phyloP scores from a whole-genome alignment of 2,329 filamentous ascomycete genomes.

The Ilyonectria mors-panacis region DNA sequence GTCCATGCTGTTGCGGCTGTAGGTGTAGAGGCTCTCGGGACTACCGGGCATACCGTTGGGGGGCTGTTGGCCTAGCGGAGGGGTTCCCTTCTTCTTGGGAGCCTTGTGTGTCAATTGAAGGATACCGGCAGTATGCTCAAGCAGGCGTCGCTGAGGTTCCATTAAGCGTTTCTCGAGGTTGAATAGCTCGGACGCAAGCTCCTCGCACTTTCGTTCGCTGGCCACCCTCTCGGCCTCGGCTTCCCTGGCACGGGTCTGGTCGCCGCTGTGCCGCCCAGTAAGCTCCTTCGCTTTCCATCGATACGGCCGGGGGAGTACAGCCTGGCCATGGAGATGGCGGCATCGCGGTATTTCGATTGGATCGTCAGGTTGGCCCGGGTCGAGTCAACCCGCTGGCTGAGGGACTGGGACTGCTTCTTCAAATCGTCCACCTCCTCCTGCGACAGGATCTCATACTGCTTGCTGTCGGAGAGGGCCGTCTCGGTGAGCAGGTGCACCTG shows the following conservation, averaged over 20 bases:
- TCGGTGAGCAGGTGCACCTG: conserved; percentile 94
- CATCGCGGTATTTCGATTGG: conserved; percentile 95
- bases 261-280: conserved; percentile 66
- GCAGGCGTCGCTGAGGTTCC: conserved; percentile 80
- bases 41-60: conserved; percentile 78
- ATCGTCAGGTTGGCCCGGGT: conserved; percentile 87
- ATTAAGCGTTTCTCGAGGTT: conserved; percentile 83
- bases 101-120: conserved; percentile 90
- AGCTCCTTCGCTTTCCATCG: conserved; percentile 64
- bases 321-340: conserved; percentile 86
- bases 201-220: conserved; percentile 87
- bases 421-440: conserved; percentile 92
- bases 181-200: conserved; percentile 85
- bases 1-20: conserved; percentile 72
- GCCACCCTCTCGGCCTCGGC: conserved; percentile 82
- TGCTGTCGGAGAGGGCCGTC: conserved; percentile 91
- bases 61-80: conserved; percentile 58
- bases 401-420: conserved; percentile 85
- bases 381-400: conserved; percentile 85
- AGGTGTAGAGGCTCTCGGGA: conserved; percentile 82
- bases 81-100: conserved; percentile 69
- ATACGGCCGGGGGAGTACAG: conserved; percentile 76
- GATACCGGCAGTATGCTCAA: conserved; percentile 94
- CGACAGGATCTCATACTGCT: conserved; percentile 86
- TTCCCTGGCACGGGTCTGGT: conserved; percentile 66